Percentiles rank a stretch among this genome's conserved stretches.
phyloP scores from a whole-genome alignment of 176 grass and related monocot species.

The Phoenix roebelenii region DNA sequence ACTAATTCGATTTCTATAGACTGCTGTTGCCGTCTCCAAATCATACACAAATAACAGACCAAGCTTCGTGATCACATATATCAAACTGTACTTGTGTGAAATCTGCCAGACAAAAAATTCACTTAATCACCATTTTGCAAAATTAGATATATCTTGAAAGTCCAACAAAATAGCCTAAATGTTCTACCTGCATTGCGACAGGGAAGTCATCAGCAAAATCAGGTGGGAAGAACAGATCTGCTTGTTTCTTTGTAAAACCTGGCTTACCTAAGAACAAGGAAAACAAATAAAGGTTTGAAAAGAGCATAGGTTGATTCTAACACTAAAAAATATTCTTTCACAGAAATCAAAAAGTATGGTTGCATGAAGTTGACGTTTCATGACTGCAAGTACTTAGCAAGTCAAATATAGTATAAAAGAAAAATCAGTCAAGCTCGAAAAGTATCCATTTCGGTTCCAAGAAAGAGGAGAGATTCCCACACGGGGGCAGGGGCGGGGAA shows the following conservation, averaged over 20 bases:
- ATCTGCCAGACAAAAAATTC: conserved; percentile 35
- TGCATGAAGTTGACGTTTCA: too few relatives aligned
- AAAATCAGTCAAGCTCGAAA: too few relatives aligned
- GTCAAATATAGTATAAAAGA: too few relatives aligned
- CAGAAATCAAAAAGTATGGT: too few relatives aligned
- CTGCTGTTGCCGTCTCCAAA: conserved; percentile 85
- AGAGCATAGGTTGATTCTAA: not conserved
- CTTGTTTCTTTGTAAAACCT: conserved; percentile 95
- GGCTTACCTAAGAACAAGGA: conserved; percentile 52
- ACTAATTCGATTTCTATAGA: conserved; percentile 98
- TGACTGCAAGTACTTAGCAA: too few relatives aligned
- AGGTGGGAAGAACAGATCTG: conserved; percentile 87
- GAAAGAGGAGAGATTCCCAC: too few relatives aligned
- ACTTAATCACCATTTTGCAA: not conserved
- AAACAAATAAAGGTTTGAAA: conserved; percentile 1
- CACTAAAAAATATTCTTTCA: too few relatives aligned
- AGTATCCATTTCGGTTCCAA: too few relatives aligned
- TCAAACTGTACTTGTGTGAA: conserved; percentile 90
- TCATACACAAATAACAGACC: conserved; percentile 97
- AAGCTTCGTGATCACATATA: conserved; percentile 95
- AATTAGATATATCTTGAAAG: not conserved
- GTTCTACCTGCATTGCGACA: conserved; percentile 85
- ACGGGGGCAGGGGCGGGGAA: too few relatives aligned
- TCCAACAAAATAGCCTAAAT: not conserved
- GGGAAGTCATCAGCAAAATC: conserved; percentile 98